A percentile compares a stretch with the other conserved stretches of the same genome.
phyloP scores from a whole-genome alignment of 83 land plant genomes.

The Picea mariana region DNA sequence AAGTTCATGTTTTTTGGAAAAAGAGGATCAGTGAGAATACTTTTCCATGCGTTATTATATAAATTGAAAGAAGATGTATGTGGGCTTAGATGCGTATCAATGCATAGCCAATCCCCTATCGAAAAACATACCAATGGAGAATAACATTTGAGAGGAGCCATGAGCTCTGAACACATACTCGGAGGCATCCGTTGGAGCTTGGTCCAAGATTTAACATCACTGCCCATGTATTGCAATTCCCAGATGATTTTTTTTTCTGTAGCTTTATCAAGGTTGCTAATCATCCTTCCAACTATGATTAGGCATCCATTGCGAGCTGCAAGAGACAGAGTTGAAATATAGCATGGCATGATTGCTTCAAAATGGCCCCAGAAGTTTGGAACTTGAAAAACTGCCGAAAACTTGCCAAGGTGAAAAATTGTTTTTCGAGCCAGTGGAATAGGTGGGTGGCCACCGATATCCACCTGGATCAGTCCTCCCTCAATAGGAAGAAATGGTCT shows the following conservation, averaged over 20 bases:
- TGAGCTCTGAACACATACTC: not conserved
- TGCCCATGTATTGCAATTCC: not conserved
- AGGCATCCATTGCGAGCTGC: slow-evolving; percentile 7
- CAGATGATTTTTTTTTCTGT: not conserved
- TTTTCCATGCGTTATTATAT: not conserved
- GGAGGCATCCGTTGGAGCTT: slow-evolving; percentile 12
- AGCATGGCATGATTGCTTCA: slow-evolving; percentile 20
- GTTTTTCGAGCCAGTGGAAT: too few relatives aligned
- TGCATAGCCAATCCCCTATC: slow-evolving; percentile 14
- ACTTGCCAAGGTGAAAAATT: too few relatives aligned
- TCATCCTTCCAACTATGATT: slow-evolving; percentile 21
- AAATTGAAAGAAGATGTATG: not conserved
- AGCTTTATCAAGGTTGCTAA: not conserved
- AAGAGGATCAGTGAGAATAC: slow-evolving; percentile 9
- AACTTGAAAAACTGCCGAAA: too few relatives aligned
- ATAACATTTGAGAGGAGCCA: not conserved
- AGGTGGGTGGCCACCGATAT: too few relatives aligned
- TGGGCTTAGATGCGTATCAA: slow-evolving; percentile 16
- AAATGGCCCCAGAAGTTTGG: too few relatives aligned
- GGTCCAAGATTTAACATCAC: not conserved
- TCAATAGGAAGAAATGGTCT: too few relatives aligned
- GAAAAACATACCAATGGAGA: slow-evolving; percentile 15
- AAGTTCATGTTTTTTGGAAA: slow-evolving; percentile 15
- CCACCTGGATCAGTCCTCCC: too few relatives aligned
- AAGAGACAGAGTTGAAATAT: slow-evolving; percentile 18